Conservation (phyloP, 2,329 filamentous ascomycete genomes). For the Magnaporthiopsis rhizophila region DNA sequence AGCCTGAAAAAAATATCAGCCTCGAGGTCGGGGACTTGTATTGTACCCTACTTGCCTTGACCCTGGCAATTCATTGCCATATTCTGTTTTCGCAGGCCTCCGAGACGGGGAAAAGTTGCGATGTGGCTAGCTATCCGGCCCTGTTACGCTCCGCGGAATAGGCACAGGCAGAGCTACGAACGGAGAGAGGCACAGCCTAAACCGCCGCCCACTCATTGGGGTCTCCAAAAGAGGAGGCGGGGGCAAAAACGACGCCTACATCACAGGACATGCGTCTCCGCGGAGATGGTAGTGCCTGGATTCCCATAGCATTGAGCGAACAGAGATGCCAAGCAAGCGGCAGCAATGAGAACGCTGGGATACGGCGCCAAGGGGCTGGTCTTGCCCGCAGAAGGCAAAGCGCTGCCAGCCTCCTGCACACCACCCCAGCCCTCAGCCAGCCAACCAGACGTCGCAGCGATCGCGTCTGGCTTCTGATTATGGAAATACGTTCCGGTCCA, state of each 20-base stretch:
- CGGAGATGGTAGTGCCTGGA: neutral
- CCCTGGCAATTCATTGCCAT: neutral
- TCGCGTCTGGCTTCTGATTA: neutral
- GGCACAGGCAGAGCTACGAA: neutral
- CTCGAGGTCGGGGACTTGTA: neutral
- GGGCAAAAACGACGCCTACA: neutral
- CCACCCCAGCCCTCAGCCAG: neutral
- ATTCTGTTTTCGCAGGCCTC: neutral
- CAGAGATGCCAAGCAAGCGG: neutral
- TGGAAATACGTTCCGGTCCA: slow-evolving; percentile 1
- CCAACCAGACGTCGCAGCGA: neutral
- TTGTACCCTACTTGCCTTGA: neutral
- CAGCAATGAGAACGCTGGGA: neutral
- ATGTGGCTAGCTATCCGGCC: neutral
- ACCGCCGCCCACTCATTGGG: neutral
- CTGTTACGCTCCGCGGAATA: neutral
- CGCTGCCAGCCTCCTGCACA: neutral
- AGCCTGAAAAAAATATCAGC: too few species aligned
- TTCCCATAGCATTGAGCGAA: neutral
- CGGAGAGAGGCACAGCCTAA: neutral
- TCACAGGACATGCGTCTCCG: slow-evolving; percentile 3
- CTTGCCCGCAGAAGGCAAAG: too few species aligned
- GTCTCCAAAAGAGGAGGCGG: neutral
- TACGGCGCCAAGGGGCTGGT: too few species aligned
- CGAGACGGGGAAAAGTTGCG: neutral